Percentiles rank a stretch among this genome's conserved stretches.
phyloP scores from a whole-genome alignment of 106 monocot species.

The Acorus calamus region DNA sequence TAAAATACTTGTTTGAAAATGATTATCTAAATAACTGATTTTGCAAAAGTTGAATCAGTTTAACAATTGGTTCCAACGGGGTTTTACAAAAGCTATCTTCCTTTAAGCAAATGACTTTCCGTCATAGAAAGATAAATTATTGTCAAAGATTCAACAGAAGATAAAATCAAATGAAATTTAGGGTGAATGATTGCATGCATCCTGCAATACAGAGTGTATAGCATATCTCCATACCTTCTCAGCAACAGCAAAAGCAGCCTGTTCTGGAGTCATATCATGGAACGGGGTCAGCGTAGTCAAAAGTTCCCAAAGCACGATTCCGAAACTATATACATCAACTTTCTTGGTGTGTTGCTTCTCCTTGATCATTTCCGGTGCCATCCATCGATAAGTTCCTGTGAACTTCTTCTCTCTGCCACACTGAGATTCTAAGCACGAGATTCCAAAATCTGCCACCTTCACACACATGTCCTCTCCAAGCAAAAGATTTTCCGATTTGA shows the following conservation, averaged over 20 bases:
- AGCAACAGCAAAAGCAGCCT: conserved; percentile 87
- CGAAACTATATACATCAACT: conserved; percentile 97
- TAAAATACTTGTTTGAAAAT: no score
- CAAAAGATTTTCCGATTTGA: conserved; percentile 93
- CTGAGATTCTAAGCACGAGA: conserved; percentile 76
- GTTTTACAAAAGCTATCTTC: no score
- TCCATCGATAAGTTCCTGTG: conserved; percentile 88
- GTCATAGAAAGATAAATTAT: no score
- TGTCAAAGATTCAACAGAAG: no score
- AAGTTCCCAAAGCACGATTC: conserved; percentile 81
- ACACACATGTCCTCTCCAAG: conserved; percentile 73
- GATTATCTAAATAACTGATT: no score
- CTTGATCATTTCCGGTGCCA: conserved; percentile 99
- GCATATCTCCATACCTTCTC: conserved; percentile 48
- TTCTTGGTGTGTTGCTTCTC: conserved; percentile 81
- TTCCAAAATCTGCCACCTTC: conserved; percentile 96
- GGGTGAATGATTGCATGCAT: no score
- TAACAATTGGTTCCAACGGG: no score
- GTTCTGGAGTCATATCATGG: conserved; percentile 83
- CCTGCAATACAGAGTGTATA: neutral
- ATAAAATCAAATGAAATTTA: no score
- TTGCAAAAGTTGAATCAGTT: no score
- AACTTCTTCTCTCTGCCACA: conserved; percentile 62
- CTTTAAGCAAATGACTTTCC: no score
- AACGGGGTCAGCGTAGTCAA: conserved; percentile 76